These are phyloP conservation scores for Oryza coarctata DNA, from an alignment of 176 grass and related monocot species.

Conservation along the genomic window DNA sequence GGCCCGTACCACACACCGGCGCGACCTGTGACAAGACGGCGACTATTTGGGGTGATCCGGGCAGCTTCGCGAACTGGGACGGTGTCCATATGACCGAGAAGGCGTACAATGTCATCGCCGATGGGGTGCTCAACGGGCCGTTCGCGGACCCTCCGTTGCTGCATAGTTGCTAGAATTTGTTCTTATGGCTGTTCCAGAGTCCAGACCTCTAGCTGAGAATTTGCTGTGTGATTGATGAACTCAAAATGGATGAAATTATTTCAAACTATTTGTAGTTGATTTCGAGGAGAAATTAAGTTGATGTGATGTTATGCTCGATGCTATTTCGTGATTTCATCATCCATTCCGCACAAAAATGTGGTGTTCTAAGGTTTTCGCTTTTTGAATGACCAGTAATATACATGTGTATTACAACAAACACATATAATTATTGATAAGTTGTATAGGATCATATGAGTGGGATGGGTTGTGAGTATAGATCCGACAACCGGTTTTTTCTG, in stretches of 20 bases:
- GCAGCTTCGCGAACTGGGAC: conserved; percentile 50
- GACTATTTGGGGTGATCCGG: conserved; percentile 26
- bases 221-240: background rate
- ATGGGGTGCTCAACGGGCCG: conserved; percentile 42
- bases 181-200: no score
- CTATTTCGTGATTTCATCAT: background rate
- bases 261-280: background rate
- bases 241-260: background rate
- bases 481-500: no score
- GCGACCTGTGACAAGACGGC: background rate
- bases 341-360: background rate
- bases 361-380: no score
- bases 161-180: conserved; percentile 7
- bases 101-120: conserved; percentile 33
- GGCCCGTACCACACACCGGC: conserved; percentile 24
- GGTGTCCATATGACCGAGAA: conserved; percentile 58
- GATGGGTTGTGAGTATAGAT: no score
- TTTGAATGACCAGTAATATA: no score
- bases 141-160: conserved; percentile 37
- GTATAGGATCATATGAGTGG: no score
- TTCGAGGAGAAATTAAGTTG: background rate
- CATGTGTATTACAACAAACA: no score
- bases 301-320: background rate
- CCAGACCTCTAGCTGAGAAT: background rate
- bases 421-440: no score